A percentile compares a stretch with the other conserved stretches of the same genome.
Evolutionary conservation across 148 eudicot species (phyloP).

Genomic region (Camellia lanceoleosa): DNA sequence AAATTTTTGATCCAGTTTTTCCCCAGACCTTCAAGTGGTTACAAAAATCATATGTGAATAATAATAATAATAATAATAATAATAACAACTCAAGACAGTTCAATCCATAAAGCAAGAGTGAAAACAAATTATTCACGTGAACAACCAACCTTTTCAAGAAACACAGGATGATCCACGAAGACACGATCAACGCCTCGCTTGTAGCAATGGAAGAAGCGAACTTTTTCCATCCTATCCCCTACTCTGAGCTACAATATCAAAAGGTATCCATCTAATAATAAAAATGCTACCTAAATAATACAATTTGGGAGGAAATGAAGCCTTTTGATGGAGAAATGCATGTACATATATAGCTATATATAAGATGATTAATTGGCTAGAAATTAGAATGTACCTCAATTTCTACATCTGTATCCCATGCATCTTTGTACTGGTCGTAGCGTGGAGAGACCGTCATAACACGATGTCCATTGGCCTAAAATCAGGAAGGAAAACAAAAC

Average conservation of each 20-base stretch:
- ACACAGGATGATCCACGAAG: conserved; percentile 75
- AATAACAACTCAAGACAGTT: too few relatives aligned
- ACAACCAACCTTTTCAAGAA: conserved; percentile 57
- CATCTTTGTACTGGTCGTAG: conserved; percentile 86
- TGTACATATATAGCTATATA: too few relatives aligned
- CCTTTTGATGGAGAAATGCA: not conserved
- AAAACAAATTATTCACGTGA: not conserved
- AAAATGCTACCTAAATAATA: not conserved
- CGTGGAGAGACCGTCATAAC: conserved; percentile 83
- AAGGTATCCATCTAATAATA: not conserved
- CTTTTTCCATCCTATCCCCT: conserved; percentile 46
- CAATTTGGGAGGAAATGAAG: not conserved
- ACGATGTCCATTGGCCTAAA: conserved; percentile 64
- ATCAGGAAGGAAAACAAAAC: too few relatives aligned
- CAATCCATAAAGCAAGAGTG: not conserved
- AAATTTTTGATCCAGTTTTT: conserved; percentile 73
- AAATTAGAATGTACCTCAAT: conserved; percentile 44
- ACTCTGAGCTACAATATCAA: conserved; percentile 3
- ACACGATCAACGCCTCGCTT: conserved; percentile 88
- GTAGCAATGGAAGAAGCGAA: conserved; percentile 70
- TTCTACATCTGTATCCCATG: conserved; percentile 72
- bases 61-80: not conserved
- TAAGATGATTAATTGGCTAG: too few relatives aligned
- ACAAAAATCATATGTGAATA: not conserved
- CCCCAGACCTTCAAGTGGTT: conserved; percentile 66